phyloP scores from a whole-genome alignment of 805 yeast genomes.

The Naumovozyma dairenensis region DNA sequence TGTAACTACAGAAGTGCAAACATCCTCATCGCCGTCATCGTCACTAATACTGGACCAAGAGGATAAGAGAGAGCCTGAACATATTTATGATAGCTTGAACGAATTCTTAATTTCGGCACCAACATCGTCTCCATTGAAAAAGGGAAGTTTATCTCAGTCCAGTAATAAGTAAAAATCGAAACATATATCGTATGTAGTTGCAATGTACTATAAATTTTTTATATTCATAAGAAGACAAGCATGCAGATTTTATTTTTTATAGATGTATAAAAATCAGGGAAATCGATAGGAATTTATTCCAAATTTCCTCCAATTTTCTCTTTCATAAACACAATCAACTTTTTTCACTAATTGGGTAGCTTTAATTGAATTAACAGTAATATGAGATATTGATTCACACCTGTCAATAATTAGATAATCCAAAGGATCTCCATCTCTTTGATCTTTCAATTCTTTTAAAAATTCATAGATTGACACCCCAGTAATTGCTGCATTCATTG shows the following conservation, averaged over 20 bases:
- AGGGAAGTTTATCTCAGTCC: no score
- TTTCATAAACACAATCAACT: constrained; percentile 23
- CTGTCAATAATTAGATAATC: constrained; percentile 19
- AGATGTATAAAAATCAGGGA: constrained; percentile 3
- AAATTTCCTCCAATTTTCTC: constrained; percentile 22
- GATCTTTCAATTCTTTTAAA: constrained; percentile 10
- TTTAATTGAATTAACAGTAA: constrained; percentile 19
- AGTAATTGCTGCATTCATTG: constrained; percentile 23
- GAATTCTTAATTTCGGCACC: no score
- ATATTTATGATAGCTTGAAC: no score
- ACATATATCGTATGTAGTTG: no score
- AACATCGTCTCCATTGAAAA: no score
- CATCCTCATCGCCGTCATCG: no score
- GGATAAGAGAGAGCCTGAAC: no score
- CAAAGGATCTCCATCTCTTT: constrained; percentile 10
- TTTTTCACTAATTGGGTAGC: constrained; percentile 14
- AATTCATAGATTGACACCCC: constrained; percentile 27
- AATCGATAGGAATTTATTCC: constrained; percentile 23
- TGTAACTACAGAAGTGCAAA: no score
- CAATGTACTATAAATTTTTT: no score
- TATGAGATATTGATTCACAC: constrained; percentile 22
- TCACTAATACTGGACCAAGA: no score
- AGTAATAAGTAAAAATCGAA: no score
- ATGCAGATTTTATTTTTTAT: neutral
- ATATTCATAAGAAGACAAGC: neutral